Evolutionary conservation across 192 early-diverging fungal genomes (phyloP), one percentile per base, ranked within the genome.

Genomic region (Chytriomyces sp.): DNA sequence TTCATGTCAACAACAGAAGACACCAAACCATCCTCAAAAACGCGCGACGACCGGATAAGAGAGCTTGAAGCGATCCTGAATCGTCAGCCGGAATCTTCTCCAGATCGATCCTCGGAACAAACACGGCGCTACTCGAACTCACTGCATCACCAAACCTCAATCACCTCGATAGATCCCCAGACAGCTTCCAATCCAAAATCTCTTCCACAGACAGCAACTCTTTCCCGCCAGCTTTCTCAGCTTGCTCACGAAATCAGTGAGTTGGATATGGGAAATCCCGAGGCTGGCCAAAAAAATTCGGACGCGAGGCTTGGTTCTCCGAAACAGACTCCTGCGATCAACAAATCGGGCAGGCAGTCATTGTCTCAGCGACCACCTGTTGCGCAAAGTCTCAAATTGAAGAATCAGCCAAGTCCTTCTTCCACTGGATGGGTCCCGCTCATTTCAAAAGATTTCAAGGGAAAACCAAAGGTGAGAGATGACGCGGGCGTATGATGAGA

Each of bases 401-500:
- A 23, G 13, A 64, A 64, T 20, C 24, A 45, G 3, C 45, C 26
- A 68, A 68, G 13, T 68, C 67, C 9, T 43, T 68, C n/a, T n/a
- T 45, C 35, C 26, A 44, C 64, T 10, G 35, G 45, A 26, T 75
- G 73, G 73, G 63, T 75, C 35, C 73, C 73, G 11, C 48, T 75
- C 6, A 64, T 75, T 50, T 75, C 73, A 23, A n/a, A 45, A 9
- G 73, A 75, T 75, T 66, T 75, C 62, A 75, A 75, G 50, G 73
- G 73, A 66, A 75, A 75, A 49, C 73, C 73, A 64, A 75, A 75
- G 63, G 73, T 75, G 5, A 63, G 11, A 26, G 18, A 16, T 71
- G 24, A 44, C 8, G 9, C 43, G 13, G 9, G 44, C 9, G 28
- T 47, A 68, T 35, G 28, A 16, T 45, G 13, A 46, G 16, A n/a